phyloP scores from a whole-genome alignment of 129 eudicot species.

The Cynara cardunculus region DNA sequence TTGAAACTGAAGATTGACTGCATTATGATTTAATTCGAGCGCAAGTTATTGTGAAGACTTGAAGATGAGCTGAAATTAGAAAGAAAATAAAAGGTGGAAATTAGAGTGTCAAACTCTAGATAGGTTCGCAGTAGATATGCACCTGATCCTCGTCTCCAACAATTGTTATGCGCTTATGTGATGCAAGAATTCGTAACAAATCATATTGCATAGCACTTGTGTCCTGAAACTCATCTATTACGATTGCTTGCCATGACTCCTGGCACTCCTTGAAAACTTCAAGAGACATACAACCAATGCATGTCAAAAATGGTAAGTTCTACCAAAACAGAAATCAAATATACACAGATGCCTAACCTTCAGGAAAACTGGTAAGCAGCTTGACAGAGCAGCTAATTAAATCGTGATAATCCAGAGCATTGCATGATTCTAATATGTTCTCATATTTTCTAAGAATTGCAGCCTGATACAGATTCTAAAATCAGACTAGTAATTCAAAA shows the following conservation, averaged over 20 bases:
- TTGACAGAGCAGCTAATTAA: constrained; percentile 81
- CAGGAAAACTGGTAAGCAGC: constrained; percentile 70
- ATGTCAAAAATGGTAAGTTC: constrained; percentile 13
- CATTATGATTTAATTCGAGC: constrained; percentile 20
- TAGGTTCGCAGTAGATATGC: not conserved
- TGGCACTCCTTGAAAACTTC: constrained; percentile 71
- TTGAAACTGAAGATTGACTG: constrained; percentile 97
- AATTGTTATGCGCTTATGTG: constrained; percentile 76
- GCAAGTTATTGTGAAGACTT: not conserved
- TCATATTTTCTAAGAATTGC: constrained; percentile 66
- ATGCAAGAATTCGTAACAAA: constrained; percentile 66
- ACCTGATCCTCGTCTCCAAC: constrained; percentile 99
- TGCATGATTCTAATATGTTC: constrained; percentile 66
- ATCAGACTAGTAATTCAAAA: constrained; percentile 18
- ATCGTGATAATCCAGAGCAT: constrained; percentile 95
- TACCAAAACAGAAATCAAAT: not conserved
- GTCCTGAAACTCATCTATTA: constrained; percentile 95
- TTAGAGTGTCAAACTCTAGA: not conserved
- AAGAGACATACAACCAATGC: constrained; percentile 11
- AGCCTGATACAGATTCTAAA: constrained; percentile 54
- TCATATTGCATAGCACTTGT: constrained; percentile 93
- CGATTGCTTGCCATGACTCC: constrained; percentile 85
- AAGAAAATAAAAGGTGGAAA: constrained; percentile 3
- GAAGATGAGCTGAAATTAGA: not conserved
- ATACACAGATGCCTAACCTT: constrained; percentile 49